phyloP scores from a whole-genome alignment of 1,284 basidiomycete species.

The Austroboletus novae-zelandiae region DNA sequence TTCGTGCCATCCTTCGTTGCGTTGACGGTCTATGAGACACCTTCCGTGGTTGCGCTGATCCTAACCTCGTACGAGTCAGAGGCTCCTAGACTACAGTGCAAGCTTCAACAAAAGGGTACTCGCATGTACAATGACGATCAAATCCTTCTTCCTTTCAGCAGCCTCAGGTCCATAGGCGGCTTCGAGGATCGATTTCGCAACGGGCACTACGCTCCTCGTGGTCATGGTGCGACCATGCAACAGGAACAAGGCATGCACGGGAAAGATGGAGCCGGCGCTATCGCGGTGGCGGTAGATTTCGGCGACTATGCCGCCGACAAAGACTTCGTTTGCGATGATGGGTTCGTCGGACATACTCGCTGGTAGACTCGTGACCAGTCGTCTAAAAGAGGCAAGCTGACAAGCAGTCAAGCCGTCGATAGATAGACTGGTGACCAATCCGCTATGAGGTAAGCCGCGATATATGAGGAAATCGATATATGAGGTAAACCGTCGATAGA shows the following conservation, averaged over 20 bases:
- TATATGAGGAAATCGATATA: no score
- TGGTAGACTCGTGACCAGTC: no score
- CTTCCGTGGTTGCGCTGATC: slow-evolving; percentile 80
- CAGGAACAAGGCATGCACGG: slow-evolving; percentile 53
- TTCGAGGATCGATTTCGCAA: slow-evolving; percentile 33
- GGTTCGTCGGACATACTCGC: slow-evolving; percentile 18
- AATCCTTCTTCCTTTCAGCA: slow-evolving; percentile 32
- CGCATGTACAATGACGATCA: slow-evolving; percentile 60
- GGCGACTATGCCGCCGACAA: slow-evolving; percentile 46
- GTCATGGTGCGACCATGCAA: slow-evolving; percentile 54
- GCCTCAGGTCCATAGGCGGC: slow-evolving; percentile 25
- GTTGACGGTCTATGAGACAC: slow-evolving; percentile 48
- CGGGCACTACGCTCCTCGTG: slow-evolving; percentile 27
- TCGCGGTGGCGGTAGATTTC: slow-evolving; percentile 39
- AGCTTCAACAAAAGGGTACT: slow-evolving; percentile 17
- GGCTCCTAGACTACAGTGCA: background rate
- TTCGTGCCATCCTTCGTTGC: slow-evolving; percentile 58
- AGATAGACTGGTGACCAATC: no score
- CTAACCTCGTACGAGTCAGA: slow-evolving; percentile 35
- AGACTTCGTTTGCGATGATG: slow-evolving; percentile 16
- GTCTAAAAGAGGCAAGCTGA: no score
- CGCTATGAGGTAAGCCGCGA: no score
- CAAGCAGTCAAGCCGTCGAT: no score
- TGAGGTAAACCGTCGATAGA: no score
- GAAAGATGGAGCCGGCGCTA: slow-evolving; percentile 21